Percentiles rank a stretch among this genome's conserved stretches.
Conservation (phyloP, 1,284 basidiomycete species). For the Clitocybe nebularis region DNA sequence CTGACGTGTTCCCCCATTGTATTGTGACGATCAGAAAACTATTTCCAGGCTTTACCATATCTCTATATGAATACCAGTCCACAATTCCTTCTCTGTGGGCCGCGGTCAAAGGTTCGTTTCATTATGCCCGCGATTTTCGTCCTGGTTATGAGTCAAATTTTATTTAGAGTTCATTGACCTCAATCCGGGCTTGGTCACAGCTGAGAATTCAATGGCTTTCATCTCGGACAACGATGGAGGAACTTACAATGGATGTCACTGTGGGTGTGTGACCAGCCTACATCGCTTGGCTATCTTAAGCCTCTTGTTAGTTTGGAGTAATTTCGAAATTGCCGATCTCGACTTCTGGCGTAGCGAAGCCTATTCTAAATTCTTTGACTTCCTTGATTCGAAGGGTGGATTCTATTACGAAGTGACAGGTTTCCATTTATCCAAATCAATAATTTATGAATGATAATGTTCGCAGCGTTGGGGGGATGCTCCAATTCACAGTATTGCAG, state of each 20-base stretch:
- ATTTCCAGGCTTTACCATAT: slow-evolving; percentile 72
- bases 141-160: not conserved
- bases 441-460: not conserved
- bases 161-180: slow-evolving; percentile 65
- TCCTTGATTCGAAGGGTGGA: slow-evolving; percentile 77
- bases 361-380: slow-evolving; percentile 82
- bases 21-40: not conserved
- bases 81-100: slow-evolving; percentile 86
- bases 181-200: slow-evolving; percentile 61
- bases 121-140: not conserved
- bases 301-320: slow-evolving; percentile 69
- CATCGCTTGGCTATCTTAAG: slow-evolving; percentile 1
- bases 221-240: slow-evolving; percentile 76
- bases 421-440: not conserved
- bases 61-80: slow-evolving; percentile 77
- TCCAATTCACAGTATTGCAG: slow-evolving; percentile 83
- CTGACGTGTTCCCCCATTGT: slow-evolving; percentile 1
- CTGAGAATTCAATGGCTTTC: slow-evolving; percentile 77
- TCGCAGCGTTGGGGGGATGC: slow-evolving; percentile 82
- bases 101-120: slow-evolving; percentile 53
- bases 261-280: slow-evolving; percentile 38
- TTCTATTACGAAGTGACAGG: slow-evolving; percentile 78
- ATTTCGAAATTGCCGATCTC: slow-evolving; percentile 83
- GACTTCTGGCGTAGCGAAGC: slow-evolving; percentile 79
- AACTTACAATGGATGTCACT: slow-evolving; percentile 84